phyloP scores from a whole-genome alignment of 164 flowering plant genomes.

The Stephania yunnanensis region DNA sequence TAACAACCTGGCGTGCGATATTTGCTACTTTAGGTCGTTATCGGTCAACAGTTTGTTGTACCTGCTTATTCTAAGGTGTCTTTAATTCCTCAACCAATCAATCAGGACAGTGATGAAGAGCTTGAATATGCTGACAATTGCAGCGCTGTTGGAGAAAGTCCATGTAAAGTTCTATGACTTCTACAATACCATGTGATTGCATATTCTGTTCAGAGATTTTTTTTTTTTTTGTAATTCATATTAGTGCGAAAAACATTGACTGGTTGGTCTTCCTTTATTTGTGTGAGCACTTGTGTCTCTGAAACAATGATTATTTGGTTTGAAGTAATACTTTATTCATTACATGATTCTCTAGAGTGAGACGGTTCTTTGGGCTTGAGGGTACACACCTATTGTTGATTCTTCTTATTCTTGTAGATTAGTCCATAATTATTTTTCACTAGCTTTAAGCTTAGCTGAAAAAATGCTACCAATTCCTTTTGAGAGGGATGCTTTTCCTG shows the following conservation, averaged over 20 bases:
- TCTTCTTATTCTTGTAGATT: neutral
- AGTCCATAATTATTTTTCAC: neutral
- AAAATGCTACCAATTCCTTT: too few relatives aligned
- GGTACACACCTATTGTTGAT: neutral
- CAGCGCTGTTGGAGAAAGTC: slow-evolving; percentile 38
- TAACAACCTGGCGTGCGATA: neutral
- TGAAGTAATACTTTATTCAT: neutral
- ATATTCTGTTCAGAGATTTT: neutral
- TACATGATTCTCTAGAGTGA: too few relatives aligned
- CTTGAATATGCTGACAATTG: slow-evolving; percentile 88
- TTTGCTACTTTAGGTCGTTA: slow-evolving; percentile 48
- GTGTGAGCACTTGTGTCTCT: neutral
- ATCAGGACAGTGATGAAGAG: slow-evolving; percentile 94
- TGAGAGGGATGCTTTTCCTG: too few relatives aligned
- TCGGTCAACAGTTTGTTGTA: slow-evolving; percentile 69
- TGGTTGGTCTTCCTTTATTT: neutral
- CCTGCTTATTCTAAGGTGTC: slow-evolving; percentile 95
- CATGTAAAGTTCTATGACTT: slow-evolving; percentile 34
- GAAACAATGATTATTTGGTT: neutral
- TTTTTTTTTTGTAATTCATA: neutral
- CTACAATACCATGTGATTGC: neutral
- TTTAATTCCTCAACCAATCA: slow-evolving; percentile 65
- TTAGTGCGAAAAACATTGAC: neutral
- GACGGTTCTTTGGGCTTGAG: neutral
- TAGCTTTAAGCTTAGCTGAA: too few relatives aligned